Conservation (phyloP, 176 grass and related monocot genomes). For the Tuctoria greenei region DNA sequence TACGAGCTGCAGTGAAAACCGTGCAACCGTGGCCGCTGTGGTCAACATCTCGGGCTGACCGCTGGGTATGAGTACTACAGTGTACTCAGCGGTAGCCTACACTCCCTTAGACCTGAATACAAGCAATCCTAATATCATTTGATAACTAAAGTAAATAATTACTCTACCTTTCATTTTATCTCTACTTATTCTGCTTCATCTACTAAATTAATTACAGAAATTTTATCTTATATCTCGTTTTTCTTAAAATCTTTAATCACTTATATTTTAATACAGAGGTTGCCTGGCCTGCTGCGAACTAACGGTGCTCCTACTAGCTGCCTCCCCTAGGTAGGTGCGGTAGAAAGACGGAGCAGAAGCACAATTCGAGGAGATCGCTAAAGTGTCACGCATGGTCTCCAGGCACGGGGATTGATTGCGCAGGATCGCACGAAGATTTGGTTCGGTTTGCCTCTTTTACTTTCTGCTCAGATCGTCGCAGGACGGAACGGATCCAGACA, state of each 20-base stretch:
- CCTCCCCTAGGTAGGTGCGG: not conserved
- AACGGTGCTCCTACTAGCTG: not conserved
- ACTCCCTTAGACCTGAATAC: no score
- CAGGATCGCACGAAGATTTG: conserved; percentile 40
- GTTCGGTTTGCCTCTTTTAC: not conserved
- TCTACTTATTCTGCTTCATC: no score
- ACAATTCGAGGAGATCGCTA: not conserved
- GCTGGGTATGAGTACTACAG: not conserved
- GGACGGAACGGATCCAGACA: not conserved
- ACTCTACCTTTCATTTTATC: no score
- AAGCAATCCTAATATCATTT: no score
- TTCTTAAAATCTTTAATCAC: no score
- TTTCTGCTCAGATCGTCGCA: conserved; percentile 2
- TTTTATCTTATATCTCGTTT: no score
- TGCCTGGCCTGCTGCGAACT: not conserved
- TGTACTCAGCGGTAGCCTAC: not conserved
- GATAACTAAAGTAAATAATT: no score
- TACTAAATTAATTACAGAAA: no score
- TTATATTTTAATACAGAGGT: no score
- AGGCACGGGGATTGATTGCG: conserved; percentile 7
- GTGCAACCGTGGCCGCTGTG: not conserved
- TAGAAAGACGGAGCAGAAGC: not conserved
- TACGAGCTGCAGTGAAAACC: conserved; percentile 17
- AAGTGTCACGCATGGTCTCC: conserved; percentile 9
- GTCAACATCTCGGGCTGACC: not conserved